A percentile compares a stretch with the other conserved stretches of the same genome.
These are phyloP conservation scores for Fomitopsis pinicola DNA, from an alignment of 1,284 basidiomycete species.

Conservation along the genomic window DNA sequence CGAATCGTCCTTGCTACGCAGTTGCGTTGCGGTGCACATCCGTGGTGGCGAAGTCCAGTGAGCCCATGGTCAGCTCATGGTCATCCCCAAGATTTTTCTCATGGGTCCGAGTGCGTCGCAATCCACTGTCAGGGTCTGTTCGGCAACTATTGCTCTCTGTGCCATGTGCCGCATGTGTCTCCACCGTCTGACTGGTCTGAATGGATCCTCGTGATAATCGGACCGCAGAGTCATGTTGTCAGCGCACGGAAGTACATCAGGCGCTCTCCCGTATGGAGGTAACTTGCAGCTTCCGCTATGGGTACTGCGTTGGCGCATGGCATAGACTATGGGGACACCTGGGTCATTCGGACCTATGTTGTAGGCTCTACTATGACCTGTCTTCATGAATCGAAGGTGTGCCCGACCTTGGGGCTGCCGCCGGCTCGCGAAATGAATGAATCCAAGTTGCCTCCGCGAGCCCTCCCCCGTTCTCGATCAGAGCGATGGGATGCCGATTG, in stretches of 20 bases:
- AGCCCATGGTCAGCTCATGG: background rate
- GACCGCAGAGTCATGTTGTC: background rate
- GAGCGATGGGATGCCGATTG: background rate
- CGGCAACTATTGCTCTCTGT: background rate
- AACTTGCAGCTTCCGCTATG: background rate
- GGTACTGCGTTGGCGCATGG: background rate
- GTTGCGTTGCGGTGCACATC: background rate
- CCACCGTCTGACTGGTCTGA: background rate
- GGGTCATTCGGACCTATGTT: background rate
- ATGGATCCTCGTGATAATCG: background rate
- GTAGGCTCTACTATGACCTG: background rate
- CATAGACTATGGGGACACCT: background rate
- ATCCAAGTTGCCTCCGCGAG: background rate
- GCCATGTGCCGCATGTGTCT: background rate
- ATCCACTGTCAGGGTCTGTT: background rate
- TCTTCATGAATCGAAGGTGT: background rate
- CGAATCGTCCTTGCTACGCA: background rate
- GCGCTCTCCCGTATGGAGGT: background rate
- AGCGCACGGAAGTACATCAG: background rate
- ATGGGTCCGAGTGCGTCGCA: background rate
- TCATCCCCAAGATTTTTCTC: background rate
- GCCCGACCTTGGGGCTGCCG: background rate
- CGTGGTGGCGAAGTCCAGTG: background rate
- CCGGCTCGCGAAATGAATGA: background rate
- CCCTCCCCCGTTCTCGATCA: background rate